Percentiles rank a stretch among this genome's conserved stretches.
Conservation (phyloP, 108 stramenopile species). For the Parietichytrium sp. region DNA sequence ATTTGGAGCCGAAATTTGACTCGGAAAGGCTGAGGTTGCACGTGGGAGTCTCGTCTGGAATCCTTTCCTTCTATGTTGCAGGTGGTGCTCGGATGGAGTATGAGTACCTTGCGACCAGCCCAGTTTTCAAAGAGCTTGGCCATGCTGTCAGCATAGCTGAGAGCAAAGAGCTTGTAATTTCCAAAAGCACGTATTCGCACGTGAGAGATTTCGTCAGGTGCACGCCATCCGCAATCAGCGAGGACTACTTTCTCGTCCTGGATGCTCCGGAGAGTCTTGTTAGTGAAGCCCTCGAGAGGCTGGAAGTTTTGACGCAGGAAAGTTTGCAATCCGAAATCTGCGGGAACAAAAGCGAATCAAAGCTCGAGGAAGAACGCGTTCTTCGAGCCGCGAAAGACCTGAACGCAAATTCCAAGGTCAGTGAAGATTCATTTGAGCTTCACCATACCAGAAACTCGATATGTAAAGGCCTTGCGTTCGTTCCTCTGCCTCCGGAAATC, state of each 20-base stretch:
- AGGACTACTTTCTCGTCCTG: too few species aligned
- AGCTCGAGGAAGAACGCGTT: too few species aligned
- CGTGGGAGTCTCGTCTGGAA: slow-evolving; percentile 46
- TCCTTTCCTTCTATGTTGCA: neutral
- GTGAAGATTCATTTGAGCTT: too few species aligned
- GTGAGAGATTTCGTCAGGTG: slow-evolving; percentile 42
- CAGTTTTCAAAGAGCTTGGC: slow-evolving; percentile 51
- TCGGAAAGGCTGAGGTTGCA: slow-evolving; percentile 35
- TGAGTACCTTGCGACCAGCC: slow-evolving; percentile 52
- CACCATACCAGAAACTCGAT: neutral
- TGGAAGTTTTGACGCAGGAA: too few species aligned
- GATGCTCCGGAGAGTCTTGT: too few species aligned
- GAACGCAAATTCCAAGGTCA: too few species aligned
- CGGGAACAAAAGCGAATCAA: too few species aligned
- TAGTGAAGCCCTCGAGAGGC: too few species aligned
- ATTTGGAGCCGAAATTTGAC: neutral
- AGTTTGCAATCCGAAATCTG: too few species aligned
- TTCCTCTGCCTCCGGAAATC: slow-evolving; percentile 36
- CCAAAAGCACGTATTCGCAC: slow-evolving; percentile 29
- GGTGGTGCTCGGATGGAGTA: slow-evolving; percentile 40
- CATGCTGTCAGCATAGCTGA: slow-evolving; percentile 41
- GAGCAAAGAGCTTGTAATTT: slow-evolving; percentile 49
- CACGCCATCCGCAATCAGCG: too few species aligned
- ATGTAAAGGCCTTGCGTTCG: neutral
- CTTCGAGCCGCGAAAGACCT: too few species aligned